Percentiles rank a stretch among this genome's conserved stretches.
Conservation (phyloP, 495 filamentous ascomycete species). For the Hamigera avellanea region DNA sequence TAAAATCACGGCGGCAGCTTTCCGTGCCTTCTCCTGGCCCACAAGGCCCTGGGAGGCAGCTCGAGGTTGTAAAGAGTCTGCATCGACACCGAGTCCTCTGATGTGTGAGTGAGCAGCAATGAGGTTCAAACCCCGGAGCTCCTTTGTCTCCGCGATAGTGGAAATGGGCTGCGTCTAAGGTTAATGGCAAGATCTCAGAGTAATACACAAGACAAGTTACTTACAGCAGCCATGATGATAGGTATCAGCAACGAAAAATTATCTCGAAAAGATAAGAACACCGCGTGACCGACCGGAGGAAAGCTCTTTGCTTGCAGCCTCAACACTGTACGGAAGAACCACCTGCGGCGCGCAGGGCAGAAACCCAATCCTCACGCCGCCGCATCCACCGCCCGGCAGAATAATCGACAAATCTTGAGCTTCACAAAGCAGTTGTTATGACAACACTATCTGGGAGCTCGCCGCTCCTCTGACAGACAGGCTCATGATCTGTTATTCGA, state of each 20-base stretch:
- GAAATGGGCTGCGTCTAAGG: conserved; percentile 56
- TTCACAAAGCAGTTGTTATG: too few species aligned
- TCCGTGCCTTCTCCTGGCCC: conserved; percentile 90
- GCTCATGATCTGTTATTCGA: not conserved
- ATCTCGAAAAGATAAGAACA: too few species aligned
- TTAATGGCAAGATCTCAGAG: conserved; percentile 1
- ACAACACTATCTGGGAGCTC: too few species aligned
- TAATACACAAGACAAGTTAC: conserved; percentile 3
- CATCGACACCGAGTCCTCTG: conserved; percentile 85
- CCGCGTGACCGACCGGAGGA: not conserved
- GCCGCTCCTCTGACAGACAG: not conserved
- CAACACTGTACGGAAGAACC: conserved; percentile 2
- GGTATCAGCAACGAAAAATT: too few species aligned
- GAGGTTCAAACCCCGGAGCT: conserved; percentile 87
- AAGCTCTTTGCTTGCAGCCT: conserved; percentile 5
- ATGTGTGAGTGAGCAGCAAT: conserved; percentile 99
- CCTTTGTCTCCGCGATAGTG: conserved; percentile 87
- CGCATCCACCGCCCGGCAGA: conserved; percentile 19
- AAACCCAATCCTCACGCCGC: conserved; percentile 3
- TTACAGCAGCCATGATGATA: conserved; percentile 29
- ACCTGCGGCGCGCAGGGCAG: conserved; percentile 4
- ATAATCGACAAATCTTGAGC: not conserved
- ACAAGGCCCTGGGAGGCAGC: conserved; percentile 89
- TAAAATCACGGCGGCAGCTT: conserved; percentile 87
- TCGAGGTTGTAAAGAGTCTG: conserved; percentile 79